These are phyloP conservation scores for Pythium guiyangense DNA, from an alignment of 352 stramenopile genomes.

Conservation along the genomic window DNA sequence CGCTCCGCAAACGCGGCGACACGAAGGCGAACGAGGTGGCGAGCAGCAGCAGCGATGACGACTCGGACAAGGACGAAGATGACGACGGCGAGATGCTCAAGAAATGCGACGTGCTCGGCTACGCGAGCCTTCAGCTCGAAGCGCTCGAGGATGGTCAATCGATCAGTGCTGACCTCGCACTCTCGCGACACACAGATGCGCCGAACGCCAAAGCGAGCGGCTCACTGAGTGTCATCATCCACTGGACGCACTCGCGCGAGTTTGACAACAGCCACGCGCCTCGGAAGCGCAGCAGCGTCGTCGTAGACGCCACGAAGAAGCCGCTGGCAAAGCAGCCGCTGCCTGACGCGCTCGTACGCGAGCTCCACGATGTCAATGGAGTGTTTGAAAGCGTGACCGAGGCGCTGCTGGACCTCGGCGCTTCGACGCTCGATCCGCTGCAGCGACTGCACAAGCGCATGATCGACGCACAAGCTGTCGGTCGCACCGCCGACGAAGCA, in stretches of 20 bases:
- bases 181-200: conserved; percentile 16
- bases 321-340: conserved; percentile 20
- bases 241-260: conserved; percentile 40
- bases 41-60: neutral
- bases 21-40: neutral
- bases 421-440: conserved; percentile 43
- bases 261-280: neutral
- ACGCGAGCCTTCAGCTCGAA: conserved; percentile 32
- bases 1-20: conserved; percentile 2
- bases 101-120: conserved; percentile 40
- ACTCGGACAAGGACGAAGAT: conserved; percentile 9
- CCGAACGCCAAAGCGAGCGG: conserved; percentile 28
- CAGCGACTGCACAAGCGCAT: conserved; percentile 39
- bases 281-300: neutral
- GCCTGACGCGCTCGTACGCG: conserved; percentile 12
- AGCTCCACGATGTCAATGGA: conserved; percentile 16
- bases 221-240: conserved; percentile 40
- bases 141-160: conserved; percentile 35
- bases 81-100: conserved; percentile 4
- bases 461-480: conserved; percentile 30
- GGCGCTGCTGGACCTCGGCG: conserved; percentile 20
- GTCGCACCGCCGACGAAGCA: conserved; percentile 61
- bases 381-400: conserved; percentile 18
- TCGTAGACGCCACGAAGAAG: conserved; percentile 14
- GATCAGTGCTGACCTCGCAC: conserved; percentile 32